Evolutionary conservation across 805 yeast species (phyloP), one percentile per base, ranked within the genome.

Genomic region (Tetrapisispora phaffii): DNA sequence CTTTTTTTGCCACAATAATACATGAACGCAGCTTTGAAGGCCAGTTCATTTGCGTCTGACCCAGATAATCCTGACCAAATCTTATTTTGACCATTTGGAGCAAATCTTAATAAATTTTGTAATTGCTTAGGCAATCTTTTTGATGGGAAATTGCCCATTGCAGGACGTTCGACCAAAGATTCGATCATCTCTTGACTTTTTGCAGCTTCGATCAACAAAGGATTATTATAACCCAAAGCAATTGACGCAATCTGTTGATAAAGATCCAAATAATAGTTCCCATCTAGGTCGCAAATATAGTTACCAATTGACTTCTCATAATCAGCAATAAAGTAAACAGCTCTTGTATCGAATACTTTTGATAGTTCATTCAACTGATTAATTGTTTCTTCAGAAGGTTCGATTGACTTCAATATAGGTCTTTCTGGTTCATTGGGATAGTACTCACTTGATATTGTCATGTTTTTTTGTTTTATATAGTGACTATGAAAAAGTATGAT

Each of bases 351-450:
- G 49, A 76, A 77, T 13, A 76, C 80, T 34, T 68, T 51, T 22
- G 73, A 76, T 47, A 89, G 71, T 12, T 78, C 59, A 29, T 68
- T 67, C 48, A 82, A 66, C 35, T 71, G 76, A 36, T 66, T 71
- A 55, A 70, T 57, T 49, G 85, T 74, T 55, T 73, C 69, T 34
- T 95, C 90, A 38, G 96, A 96, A 39, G 96, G 96, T 23, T 23
- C 31, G 54, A 84, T 70, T 17, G 71, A 59, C 13, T 69, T 52
- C n/a, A 85, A 72, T 12, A 60, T 59, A 47, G 97, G 97, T 37
- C 66, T 74, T 29, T 70, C 51, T 52, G 96, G 96, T 70, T 89
- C 97, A 50, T 71, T 59, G 51, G 95, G 95, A 71, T 83, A 88
- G 66, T 79, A 78, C 46, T 65, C 60, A 34, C 71, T 75, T 50